These are phyloP conservation scores for Stylosanthes scabra DNA, from an alignment of 331 rosid genomes.

Conservation along the genomic window DNA sequence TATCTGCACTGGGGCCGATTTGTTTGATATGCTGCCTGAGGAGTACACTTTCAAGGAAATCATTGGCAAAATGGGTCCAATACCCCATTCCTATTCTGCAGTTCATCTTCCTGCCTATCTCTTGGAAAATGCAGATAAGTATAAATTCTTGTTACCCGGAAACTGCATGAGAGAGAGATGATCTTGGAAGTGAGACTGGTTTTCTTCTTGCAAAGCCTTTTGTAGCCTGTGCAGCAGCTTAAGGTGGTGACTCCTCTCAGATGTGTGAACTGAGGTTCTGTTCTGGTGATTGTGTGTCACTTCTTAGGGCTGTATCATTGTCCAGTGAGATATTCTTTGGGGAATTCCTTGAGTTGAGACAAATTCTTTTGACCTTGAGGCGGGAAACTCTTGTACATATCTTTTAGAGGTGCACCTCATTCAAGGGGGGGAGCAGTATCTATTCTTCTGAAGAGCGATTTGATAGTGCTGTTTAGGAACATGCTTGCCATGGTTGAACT, in stretches of 20 bases:
- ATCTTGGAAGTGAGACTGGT: slow-evolving; percentile 35
- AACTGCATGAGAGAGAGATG: slow-evolving; percentile 78
- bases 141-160: slow-evolving; percentile 92
- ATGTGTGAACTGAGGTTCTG: slow-evolving; percentile 48
- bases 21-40: slow-evolving; percentile 96
- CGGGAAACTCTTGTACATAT: slow-evolving; percentile 63
- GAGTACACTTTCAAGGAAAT: slow-evolving; percentile 96
- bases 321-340: slow-evolving; percentile 67
- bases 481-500: slow-evolving; percentile 32
- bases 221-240: slow-evolving; percentile 49
- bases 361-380: slow-evolving; percentile 54
- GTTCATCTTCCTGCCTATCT: slow-evolving; percentile 95
- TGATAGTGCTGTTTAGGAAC: slow-evolving; percentile 34
- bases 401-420: slow-evolving; percentile 53
- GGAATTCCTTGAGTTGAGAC: slow-evolving; percentile 47
- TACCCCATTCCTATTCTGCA: slow-evolving; percentile 95
- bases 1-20: slow-evolving; percentile 83
- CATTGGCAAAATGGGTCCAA: slow-evolving; percentile 97
- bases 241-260: slow-evolving; percentile 49
- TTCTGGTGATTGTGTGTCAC: slow-evolving; percentile 52
- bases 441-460: slow-evolving; percentile 3
- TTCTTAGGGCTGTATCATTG: slow-evolving; percentile 45
- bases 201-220: slow-evolving; percentile 46
- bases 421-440: slow-evolving; percentile 39
- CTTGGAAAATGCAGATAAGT: slow-evolving; percentile 76